A percentile compares a stretch with the other conserved stretches of the same genome.
phyloP scores from a whole-genome alignment of 1,139 yeast species.

The Pneumocystis sp. region DNA sequence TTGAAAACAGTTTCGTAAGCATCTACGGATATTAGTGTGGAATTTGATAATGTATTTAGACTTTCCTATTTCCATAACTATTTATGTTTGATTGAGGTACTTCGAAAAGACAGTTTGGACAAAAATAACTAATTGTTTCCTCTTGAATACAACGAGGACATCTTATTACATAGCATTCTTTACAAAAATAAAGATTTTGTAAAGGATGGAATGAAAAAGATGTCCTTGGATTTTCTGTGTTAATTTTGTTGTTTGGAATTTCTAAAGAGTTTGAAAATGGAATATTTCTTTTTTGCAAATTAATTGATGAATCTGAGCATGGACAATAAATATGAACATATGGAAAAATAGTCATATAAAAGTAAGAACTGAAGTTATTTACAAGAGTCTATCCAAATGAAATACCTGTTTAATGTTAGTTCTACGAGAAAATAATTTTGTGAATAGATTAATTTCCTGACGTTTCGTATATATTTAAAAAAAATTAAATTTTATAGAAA shows the following conservation, averaged over 20 bases:
- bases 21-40: constrained; percentile 4
- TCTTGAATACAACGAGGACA: constrained; percentile 17
- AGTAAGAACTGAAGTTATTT: not conserved
- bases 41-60: not conserved
- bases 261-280: not conserved
- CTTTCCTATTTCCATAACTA: constrained; percentile 2
- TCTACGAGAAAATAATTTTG: not conserved
- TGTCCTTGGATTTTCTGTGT: constrained; percentile 2
- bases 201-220: constrained; percentile 14
- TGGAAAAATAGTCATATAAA: not conserved
- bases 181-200: constrained; percentile 15
- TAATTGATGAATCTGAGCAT: not conserved
- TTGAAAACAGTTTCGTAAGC: constrained; percentile 15
- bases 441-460: not conserved
- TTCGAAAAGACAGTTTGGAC: constrained; percentile 16
- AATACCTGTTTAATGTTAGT: not conserved
- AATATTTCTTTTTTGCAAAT: not conserved
- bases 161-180: constrained; percentile 14
- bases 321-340: constrained; percentile 2
- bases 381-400: not conserved
- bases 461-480: not conserved
- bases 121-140: constrained; percentile 15
- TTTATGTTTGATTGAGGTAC: constrained; percentile 11
- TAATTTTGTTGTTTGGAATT: not conserved
- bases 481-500: not conserved